Evolutionary conservation across 2,329 filamentous ascomycete genomes (phyloP), one percentile per base, ranked within the genome.

Genomic region (Aspergillus calidoustus): DNA sequence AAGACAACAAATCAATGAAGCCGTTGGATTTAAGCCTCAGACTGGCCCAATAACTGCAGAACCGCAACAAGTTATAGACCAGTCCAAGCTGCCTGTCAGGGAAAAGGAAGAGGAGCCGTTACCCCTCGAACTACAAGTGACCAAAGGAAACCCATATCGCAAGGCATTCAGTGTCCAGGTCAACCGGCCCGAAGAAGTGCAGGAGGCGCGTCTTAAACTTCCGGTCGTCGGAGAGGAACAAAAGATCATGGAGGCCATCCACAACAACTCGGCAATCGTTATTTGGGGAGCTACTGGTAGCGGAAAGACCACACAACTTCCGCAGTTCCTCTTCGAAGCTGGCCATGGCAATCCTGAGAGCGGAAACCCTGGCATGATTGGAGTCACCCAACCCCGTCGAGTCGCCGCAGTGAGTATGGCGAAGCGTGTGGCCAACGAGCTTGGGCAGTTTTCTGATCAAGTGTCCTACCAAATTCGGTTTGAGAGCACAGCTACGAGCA

Each of bases 331-430:
- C 31, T 97, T 91, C 69, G 95, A 99, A 80, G 89, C 93, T 53
- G 95, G 95, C 7, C 98, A 96, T 72, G 95, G 94, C 11, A 89
- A 90, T 30, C 83, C 87, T 0, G 82, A 87, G 25, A 91, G 92
- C 6, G 89, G 90, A 2, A 96, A 91, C 0, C 91, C 92, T 0
- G 95, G 95, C 41, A 89, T 98, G 86, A 95, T 99, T 73, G 95
- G 93, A 56, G 87, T 99, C 30, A 99, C 96, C 0, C 96, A 99
- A 71, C 95, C 95, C 31, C 88, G 95, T 66, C 88, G 95, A 80
- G 95, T 99, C 38, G 95, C 95, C 56, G 94, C 95, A 23, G 93
- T 97, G 54, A 97, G 93, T 77, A 97, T 99, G 90, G 92, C 95
- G 1, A 93, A 93, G 74, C 91, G 95, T 74, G 94, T 99, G 23